Base-by-base conservation (phyloP, 768 basidiomycete genomes). In the Fibroporia radiculosa region DNA sequence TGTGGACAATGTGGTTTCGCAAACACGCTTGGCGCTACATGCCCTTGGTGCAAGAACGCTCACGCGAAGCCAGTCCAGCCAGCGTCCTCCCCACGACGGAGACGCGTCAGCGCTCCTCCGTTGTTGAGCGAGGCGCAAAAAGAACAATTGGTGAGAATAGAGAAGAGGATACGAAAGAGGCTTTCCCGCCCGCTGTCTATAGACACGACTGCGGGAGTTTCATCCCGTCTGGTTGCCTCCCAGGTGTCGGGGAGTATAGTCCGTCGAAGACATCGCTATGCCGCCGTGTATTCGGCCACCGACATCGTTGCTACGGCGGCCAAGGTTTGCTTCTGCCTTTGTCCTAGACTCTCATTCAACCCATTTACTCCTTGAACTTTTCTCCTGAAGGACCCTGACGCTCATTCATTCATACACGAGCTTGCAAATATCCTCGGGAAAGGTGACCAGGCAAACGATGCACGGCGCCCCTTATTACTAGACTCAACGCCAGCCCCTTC, bases 61-160 rank as follows among this genome's bases (percentile, higher is more conserved):
- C 53, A 53, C 48, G 48, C 55, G 29, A 41, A 37, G n/a, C 40
- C 29, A 26, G 47, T 46, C 14, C 25, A 36, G 16, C 6, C 19
- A 31, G 19, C 19, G 23, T 3, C 31, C 8, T 32, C 12, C 16
- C 19, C 36, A 7, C 25, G 32, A 16, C 57, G 55, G 11, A 51
- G 52, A 26, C 45, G 52, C 14, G 32, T 55, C 38, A 58, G 57
- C 40, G 56, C 55, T 14, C 59, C 59, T 2, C 40, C 48, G 19
- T 42, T 56, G 27, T 50, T 61, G 33, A 58, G 38, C 51, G 57
- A 61, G 26, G 47, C 48, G n/a, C 59, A 61, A 50, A 58, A 58
- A 45, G 48, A 47, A 32, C 59, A 61, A 44, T 45, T 61, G 42
- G 50, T 23, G 31, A 32, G 39, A 16, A 39, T 54, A 3, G 52